A percentile compares a stretch with the other conserved stretches of the same genome.
Conservation (phyloP, 169 alveolate genomes). For the Eimeria sp. region DNA sequence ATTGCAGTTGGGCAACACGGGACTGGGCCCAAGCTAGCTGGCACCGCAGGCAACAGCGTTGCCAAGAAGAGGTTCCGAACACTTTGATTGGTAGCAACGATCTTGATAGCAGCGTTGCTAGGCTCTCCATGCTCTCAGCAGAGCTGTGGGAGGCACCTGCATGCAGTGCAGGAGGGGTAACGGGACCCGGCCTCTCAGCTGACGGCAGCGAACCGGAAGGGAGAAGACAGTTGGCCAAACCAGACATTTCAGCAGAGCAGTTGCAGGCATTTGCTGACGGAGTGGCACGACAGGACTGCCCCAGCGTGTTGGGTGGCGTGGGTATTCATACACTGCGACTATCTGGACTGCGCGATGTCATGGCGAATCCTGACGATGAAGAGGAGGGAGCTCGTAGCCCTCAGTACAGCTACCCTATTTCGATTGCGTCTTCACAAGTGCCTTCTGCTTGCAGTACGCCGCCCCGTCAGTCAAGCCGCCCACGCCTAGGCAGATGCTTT, state of each 20-base stretch:
- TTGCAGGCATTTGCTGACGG: conserved; percentile 22
- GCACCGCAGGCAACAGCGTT: conserved; percentile 50
- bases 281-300: not conserved
- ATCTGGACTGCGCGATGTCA: not conserved
- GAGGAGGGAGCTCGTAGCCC: conserved; percentile 65
- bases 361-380: conserved; percentile 20
- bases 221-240: not conserved
- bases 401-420: conserved; percentile 44
- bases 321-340: not conserved
- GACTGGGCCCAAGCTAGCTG: conserved; percentile 63
- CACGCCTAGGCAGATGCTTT: conserved; percentile 55
- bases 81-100: conserved; percentile 15
- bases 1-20: conserved; percentile 64
- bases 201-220: conserved; percentile 33
- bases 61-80: not conserved
- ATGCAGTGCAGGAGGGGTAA: not conserved
- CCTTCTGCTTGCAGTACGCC: conserved; percentile 74
- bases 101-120: conserved; percentile 37
- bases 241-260: not conserved
- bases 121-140: conserved; percentile 64
- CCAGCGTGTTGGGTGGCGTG: not conserved
- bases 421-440: conserved; percentile 61
- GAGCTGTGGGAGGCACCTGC: conserved; percentile 20
- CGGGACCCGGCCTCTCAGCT: conserved; percentile 4
- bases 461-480: conserved; percentile 65